Percentiles rank a stretch among this genome's conserved stretches.
phyloP scores from a whole-genome alignment of 2,329 filamentous ascomycete species.

The Cladosporium sphaerospermum region DNA sequence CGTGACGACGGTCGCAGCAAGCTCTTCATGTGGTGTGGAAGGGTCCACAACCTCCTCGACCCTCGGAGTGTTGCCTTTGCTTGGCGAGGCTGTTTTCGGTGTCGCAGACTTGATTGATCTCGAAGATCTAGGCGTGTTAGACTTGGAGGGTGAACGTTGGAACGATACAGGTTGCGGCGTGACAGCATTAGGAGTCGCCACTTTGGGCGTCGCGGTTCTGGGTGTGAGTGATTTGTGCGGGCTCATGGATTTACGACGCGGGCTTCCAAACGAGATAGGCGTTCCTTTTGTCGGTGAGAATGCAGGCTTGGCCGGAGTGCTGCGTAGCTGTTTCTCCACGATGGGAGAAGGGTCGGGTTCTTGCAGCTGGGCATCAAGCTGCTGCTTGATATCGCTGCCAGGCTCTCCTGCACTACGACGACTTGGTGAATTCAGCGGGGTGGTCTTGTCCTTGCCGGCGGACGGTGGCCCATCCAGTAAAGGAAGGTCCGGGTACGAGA shows the following conservation, averaged over 20 bases:
- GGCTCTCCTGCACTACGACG: constrained; percentile 4
- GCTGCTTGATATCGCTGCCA: constrained; percentile 12
- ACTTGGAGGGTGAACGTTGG: not conserved
- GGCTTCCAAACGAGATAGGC: not conserved
- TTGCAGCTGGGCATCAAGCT: constrained; percentile 17
- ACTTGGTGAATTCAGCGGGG: not conserved
- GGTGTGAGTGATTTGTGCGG: constrained; percentile 10
- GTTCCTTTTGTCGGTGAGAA: constrained; percentile 14
- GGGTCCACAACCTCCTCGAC: not conserved
- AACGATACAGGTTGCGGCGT: not conserved
- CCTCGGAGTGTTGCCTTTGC: not conserved
- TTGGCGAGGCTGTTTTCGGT: constrained; percentile 1
- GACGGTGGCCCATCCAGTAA: not conserved
- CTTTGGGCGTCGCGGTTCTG: not conserved
- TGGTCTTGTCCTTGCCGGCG: not conserved
- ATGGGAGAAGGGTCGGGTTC: constrained; percentile 21
- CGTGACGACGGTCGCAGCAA: not conserved
- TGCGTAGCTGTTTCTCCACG: constrained; percentile 24
- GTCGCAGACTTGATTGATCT: not conserved
- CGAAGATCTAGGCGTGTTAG: not conserved
- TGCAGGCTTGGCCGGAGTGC: constrained; percentile 15
- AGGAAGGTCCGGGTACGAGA: constrained; percentile 21
- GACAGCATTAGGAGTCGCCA: not conserved
- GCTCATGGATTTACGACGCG: constrained; percentile 8
- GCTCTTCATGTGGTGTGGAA: not conserved